phyloP scores from a whole-genome alignment of 768 basidiomycete species.

The Phylloporus sp. region DNA sequence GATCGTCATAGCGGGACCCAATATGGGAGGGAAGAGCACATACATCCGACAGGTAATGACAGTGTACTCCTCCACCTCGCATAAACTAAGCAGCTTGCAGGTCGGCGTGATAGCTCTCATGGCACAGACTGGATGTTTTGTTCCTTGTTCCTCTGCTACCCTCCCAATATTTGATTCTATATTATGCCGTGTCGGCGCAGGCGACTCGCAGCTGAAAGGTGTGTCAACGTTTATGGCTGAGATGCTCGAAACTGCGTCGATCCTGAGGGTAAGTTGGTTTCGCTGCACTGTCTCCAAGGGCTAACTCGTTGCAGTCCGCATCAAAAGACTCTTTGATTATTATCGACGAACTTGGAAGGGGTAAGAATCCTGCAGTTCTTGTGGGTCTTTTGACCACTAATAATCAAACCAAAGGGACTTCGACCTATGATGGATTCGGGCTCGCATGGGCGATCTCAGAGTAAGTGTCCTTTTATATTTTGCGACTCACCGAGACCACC shows the following conservation, averaged over 20 bases:
- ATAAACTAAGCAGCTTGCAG: constrained; percentile 32
- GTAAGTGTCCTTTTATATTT: constrained; percentile 40
- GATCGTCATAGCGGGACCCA: constrained; percentile 72
- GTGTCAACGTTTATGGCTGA: constrained; percentile 99
- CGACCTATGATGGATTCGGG: constrained; percentile 96
- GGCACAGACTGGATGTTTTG: constrained; percentile 94
- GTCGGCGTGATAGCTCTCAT: constrained; percentile 95
- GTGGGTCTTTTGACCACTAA: background rate
- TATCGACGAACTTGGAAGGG: constrained; percentile 95
- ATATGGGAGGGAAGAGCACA: constrained; percentile 98
- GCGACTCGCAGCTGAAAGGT: constrained; percentile 95
- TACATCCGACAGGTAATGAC: constrained; percentile 82
- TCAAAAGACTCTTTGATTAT: constrained; percentile 90
- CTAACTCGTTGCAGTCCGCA: constrained; percentile 58
- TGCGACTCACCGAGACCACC: background rate
- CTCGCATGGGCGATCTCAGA: constrained; percentile 99
- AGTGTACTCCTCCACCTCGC: background rate
- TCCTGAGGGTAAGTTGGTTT: constrained; percentile 64
- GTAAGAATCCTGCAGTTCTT: constrained; percentile 32
- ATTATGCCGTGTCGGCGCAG: constrained; percentile 88
- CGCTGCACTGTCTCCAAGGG: background rate
- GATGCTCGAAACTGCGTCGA: constrained; percentile 95
- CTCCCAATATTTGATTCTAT: constrained; percentile 95
- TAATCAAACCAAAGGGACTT: constrained; percentile 57
- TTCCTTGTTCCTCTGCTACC: constrained; percentile 83